phyloP scores from a whole-genome alignment of 2,329 filamentous ascomycete genomes.

The Colletotrichum euphorbiae region DNA sequence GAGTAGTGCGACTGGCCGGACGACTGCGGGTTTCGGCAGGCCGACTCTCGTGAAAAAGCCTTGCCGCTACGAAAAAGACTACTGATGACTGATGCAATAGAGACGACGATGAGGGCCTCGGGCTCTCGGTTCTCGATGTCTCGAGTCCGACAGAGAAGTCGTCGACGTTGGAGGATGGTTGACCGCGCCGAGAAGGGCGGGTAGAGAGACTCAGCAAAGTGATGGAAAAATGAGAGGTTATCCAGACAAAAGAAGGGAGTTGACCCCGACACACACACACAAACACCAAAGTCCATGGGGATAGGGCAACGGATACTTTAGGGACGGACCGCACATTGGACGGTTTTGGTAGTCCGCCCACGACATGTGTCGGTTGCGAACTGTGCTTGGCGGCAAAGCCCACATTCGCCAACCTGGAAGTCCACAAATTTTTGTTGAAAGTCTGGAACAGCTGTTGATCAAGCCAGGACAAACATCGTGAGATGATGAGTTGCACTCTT shows the following conservation, averaged over 20 bases:
- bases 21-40: slow-evolving; percentile 56
- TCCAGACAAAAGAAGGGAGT: background rate
- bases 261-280: background rate
- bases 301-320: slow-evolving; percentile 1
- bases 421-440: background rate
- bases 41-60: slow-evolving; percentile 50
- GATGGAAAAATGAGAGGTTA: background rate
- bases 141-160: slow-evolving; percentile 10
- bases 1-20: slow-evolving; percentile 53
- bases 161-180: background rate
- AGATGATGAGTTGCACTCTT: background rate
- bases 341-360: background rate
- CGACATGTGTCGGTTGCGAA: slow-evolving; percentile 8
- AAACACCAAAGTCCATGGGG: background rate
- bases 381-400: background rate
- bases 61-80: slow-evolving; percentile 45
- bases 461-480: too few species aligned
- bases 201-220: background rate
- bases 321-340: background rate
- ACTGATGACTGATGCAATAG: slow-evolving; percentile 46
- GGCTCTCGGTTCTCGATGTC: slow-evolving; percentile 45
- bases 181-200: background rate
- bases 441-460: background rate
- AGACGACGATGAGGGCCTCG: slow-evolving; percentile 47
- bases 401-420: background rate